Base-by-base conservation (phyloP, 345 rosid genomes). In the Acer saccharum region DNA sequence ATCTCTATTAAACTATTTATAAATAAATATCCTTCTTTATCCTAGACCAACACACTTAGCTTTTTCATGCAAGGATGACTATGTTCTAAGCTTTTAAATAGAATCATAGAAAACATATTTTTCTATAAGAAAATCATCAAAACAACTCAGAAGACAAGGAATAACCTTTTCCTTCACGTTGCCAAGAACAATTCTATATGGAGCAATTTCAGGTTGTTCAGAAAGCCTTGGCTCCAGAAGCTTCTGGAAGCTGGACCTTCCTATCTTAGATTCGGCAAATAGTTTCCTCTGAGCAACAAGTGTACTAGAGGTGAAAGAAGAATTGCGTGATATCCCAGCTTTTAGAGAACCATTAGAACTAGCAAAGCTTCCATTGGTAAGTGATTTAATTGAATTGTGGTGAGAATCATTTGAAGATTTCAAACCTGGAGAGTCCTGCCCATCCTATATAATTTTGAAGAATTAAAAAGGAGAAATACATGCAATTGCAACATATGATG, bases 171-270 rank as follows among this genome's bases (percentile, higher is more conserved):
- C 97, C 81, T 94, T 96, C 25, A 96, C 97, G 77, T 92, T 84
- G 10, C 99, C 98, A 71, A 96, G 95, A 79, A 96, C 93, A 84
- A 96, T 91, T 81, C 98, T 87, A 67, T 96, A 94, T 67, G 99
- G 98, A 84, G 97, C 96, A 72, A 91, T 86, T 77, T 94, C 93
- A 57, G 99, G 91, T 69, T 73, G 93, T 82, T 87, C 83, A 80
- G 97, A 90, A 65, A 81, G 90, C 69, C 94, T 91, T 81, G 99
- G 99, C 83, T 96, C 99, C 72, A 96, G 86, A 85, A 96, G 97
- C 84, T 92, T 96, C 74, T 90, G 99, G 84, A 96, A 94, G 86
- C 97, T 94, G 72, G 93, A 88, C 84, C 92, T 88, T 80, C 97
- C 99, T 58, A 91, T 81, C 69, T 89, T 87, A 70, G 98, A 87